Evolutionary conservation across 768 basidiomycete genomes (phyloP).

Genomic region (Strobilomyces echinocephalus): DNA sequence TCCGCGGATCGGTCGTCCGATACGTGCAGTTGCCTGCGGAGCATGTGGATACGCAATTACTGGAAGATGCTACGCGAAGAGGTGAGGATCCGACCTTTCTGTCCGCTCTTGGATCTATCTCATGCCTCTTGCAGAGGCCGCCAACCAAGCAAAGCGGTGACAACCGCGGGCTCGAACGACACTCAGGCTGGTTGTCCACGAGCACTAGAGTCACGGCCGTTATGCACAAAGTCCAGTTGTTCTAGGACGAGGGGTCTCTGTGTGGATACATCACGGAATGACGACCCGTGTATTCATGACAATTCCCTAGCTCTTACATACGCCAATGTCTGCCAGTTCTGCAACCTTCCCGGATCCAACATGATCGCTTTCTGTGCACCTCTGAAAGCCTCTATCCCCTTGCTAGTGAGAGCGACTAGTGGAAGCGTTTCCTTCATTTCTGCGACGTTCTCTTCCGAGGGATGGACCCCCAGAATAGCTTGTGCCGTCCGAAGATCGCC

Average conservation of each 20-base stretch:
- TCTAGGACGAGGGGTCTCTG: not conserved
- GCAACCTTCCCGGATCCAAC: conserved; percentile 43
- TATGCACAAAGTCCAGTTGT: not conserved
- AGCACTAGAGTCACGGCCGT: not conserved
- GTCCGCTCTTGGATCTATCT: not conserved
- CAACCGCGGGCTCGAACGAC: not conserved
- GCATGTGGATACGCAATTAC: conserved; percentile 88
- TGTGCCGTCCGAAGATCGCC: conserved; percentile 39
- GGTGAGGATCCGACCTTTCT: conserved; percentile 46
- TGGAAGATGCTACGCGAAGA: conserved; percentile 95
- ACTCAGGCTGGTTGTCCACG: too few relatives aligned
- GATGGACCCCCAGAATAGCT: conserved; percentile 40
- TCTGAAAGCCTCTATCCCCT: conserved; percentile 31
- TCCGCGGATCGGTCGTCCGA: conserved; percentile 95
- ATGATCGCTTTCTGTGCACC: conserved; percentile 61
- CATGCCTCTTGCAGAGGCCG: conserved; percentile 32
- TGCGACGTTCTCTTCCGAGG: conserved; percentile 30
- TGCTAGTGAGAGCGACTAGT: conserved; percentile 47
- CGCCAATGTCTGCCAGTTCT: conserved; percentile 58
- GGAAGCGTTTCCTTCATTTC: conserved; percentile 40
- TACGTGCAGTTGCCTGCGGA: conserved; percentile 93
- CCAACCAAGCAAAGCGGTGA: conserved; percentile 39
- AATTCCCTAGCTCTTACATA: conserved; percentile 39
- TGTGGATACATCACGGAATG: not conserved
- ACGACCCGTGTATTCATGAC: conserved; percentile 17